phyloP scores from a whole-genome alignment of 805 yeast genomes.

The Saturnispora zaruensis region DNA sequence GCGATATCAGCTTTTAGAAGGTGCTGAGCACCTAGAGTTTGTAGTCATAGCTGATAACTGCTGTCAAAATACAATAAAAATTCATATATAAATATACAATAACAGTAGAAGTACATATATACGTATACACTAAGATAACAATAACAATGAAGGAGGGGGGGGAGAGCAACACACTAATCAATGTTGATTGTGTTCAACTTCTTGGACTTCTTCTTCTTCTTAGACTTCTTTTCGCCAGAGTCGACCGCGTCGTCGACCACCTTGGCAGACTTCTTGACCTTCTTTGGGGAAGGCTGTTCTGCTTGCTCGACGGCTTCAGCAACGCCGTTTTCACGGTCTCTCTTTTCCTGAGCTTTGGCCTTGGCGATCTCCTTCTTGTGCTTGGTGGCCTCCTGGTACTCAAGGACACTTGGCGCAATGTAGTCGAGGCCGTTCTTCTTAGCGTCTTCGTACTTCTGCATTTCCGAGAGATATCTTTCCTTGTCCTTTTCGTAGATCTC shows the following conservation, averaged over 20 bases:
- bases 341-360: conserved; percentile 3
- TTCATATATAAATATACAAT: neutral
- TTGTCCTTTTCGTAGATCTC: conserved; percentile 43
- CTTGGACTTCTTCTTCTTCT: conserved; percentile 45
- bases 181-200: conserved; percentile 9
- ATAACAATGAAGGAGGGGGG: neutral
- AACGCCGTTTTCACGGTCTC: neutral
- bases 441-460: conserved; percentile 24
- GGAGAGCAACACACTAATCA: neutral
- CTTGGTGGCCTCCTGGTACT: conserved; percentile 4
- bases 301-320: neutral
- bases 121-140: neutral
- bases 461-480: conserved; percentile 27
- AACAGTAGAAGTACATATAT: conserved; percentile 1
- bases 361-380: conserved; percentile 6
- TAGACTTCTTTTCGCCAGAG: conserved; percentile 27
- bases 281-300: neutral
- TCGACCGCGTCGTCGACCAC: conserved; percentile 3
- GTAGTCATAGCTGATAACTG: too few species aligned
- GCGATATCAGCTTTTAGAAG: neutral
- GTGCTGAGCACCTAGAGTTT: neutral
- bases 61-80: neutral
- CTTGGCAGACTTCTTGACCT: conserved; percentile 2
- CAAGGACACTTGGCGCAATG: conserved; percentile 20
- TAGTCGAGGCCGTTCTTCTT: conserved; percentile 24